Percentiles rank a stretch among this genome's conserved stretches.
Evolutionary conservation across 805 yeast species (phyloP).

Genomic region (Yarrowia divulgata): DNA sequence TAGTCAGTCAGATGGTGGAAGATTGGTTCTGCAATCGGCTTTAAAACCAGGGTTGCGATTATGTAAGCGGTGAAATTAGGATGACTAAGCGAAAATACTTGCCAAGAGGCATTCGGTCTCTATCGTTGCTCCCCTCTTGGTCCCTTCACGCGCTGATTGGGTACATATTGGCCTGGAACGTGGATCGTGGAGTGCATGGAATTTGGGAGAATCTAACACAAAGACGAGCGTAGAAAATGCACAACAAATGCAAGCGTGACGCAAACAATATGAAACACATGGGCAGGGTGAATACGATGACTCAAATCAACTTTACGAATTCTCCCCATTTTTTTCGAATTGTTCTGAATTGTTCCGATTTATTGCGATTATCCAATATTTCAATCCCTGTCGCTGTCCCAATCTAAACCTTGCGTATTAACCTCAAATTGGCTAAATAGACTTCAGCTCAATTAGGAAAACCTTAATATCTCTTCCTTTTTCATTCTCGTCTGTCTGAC

Average conservation of each 20-base stretch:
- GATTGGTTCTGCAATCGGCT: background rate
- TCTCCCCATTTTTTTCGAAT: background rate
- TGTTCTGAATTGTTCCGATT: background rate
- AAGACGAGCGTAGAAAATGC: background rate
- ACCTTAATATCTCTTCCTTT: too few species aligned
- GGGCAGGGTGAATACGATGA: background rate
- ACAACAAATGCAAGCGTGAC: background rate
- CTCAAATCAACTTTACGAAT: too few species aligned
- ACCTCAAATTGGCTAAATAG: too few species aligned
- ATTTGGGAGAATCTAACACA: background rate
- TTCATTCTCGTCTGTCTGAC: background rate
- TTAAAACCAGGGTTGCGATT: background rate
- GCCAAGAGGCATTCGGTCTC: too few species aligned
- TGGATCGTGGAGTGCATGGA: conserved; percentile 5
- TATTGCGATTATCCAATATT: background rate
- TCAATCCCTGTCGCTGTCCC: too few species aligned
- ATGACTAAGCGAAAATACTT: too few species aligned
- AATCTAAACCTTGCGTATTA: too few species aligned
- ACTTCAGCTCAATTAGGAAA: background rate
- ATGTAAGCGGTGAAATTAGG: background rate
- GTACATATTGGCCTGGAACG: background rate
- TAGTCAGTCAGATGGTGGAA: too few species aligned
- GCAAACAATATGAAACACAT: background rate
- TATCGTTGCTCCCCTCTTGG: too few species aligned
- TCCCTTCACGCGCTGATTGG: conserved; percentile 1